Base-by-base conservation (phyloP, 306 rosid species). In the Begonia peltatifolia region DNA sequence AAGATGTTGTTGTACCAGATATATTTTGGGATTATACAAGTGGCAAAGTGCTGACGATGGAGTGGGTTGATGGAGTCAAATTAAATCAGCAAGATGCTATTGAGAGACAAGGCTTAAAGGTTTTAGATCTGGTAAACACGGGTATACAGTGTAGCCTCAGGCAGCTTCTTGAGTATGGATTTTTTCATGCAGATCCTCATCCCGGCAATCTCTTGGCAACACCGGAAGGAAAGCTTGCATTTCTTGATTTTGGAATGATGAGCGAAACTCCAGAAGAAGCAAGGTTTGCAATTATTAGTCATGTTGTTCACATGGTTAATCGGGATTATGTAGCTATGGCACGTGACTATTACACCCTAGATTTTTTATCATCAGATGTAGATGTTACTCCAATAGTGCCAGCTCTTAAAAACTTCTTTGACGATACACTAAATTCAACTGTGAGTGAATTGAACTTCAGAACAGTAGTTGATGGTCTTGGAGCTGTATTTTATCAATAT, bases 311-410 rank as follows among this genome's bases (percentile, higher is more conserved):
- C 84, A 70, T 90, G 90, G 95, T 90, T 44, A 90, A 90, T 63
- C 72, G 97, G 56, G 97, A 90, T 67, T 90, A 90, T 18, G 97
- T 85, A 75, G 97, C 97, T 59, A 90, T 90, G 97, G 97, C 97
- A 53, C 84, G 67, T 41, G 97, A 90, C 66, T 90, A 90, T 74
- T 90, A 82, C 51, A 87, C 83, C 57, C 83, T 89, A 63, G 76
- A 89, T 74, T 85, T 90, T 71, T 74, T 90, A 67, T 77, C 90
- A 43, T 73, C 73, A 57, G 87, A 90, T 57, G 79, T 87, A n/a
- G 97, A 90, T 61, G 83, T 85, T 50, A 57, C 95, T 74, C 95
- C 94, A 48, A 90, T 85, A 67, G 90, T 90, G 42, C 97, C 95
- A 3, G 90, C 84, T 14, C 88, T 90, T 41, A 78, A 73, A 46